Evolutionary conservation across 2,329 filamentous ascomycete genomes (phyloP).

Genomic region (Tolypocladium sp.): DNA sequence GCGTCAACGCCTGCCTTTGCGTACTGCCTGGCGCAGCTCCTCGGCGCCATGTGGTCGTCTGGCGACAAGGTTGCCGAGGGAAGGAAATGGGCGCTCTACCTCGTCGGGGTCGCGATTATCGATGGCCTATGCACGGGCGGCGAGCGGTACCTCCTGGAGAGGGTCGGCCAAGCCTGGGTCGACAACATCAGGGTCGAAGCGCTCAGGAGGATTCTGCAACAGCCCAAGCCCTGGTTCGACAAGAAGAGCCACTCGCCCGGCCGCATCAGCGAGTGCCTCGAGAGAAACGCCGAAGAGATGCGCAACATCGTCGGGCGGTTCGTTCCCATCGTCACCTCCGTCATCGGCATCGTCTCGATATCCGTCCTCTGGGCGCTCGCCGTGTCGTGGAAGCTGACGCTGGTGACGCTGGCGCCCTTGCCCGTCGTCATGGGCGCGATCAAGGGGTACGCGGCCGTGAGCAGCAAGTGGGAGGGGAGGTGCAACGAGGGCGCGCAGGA

Average conservation of each 20-base stretch:
- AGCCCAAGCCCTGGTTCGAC: constrained; percentile 75
- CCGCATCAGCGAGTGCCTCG: constrained; percentile 61
- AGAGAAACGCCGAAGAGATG: constrained; percentile 81
- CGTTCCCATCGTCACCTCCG: constrained; percentile 58
- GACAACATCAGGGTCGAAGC: constrained; percentile 60
- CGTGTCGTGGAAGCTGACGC: constrained; percentile 70
- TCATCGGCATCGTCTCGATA: constrained; percentile 56
- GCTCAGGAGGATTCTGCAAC: constrained; percentile 60
- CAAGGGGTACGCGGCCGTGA: constrained; percentile 54
- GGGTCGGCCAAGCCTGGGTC: constrained; percentile 67
- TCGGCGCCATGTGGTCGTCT: constrained; percentile 57
- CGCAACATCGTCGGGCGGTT: constrained; percentile 74
- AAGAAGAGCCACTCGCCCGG: constrained; percentile 53
- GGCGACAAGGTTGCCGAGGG: constrained; percentile 39
- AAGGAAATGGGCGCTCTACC: constrained; percentile 57
- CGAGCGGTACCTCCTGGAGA: constrained; percentile 64
- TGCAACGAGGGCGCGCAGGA: constrained; percentile 55
- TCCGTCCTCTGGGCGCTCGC: constrained; percentile 65
- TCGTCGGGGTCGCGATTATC: constrained; percentile 57
- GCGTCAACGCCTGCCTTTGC: constrained; percentile 66
- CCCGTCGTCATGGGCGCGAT: constrained; percentile 61
- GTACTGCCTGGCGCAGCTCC: constrained; percentile 63
- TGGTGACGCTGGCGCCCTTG: constrained; percentile 61
- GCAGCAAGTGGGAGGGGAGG: constrained; percentile 61
- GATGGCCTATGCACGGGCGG: constrained; percentile 59